Evolutionary conservation across 2,329 filamentous ascomycete species (phyloP).

Genomic region (Aspergillus fijiensis): DNA sequence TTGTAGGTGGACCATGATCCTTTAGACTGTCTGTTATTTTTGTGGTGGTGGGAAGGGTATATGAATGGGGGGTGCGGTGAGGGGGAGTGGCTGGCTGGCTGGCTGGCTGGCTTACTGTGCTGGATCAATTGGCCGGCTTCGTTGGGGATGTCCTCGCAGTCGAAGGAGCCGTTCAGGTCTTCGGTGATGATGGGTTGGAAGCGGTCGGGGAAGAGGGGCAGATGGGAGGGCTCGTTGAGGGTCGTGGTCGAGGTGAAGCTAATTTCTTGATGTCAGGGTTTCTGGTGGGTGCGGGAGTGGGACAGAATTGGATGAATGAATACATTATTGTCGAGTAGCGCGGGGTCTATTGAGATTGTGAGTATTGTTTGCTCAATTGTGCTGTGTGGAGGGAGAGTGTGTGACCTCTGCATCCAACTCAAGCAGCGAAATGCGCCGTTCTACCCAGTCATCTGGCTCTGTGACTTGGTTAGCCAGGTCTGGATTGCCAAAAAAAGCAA

Average conservation of each 20-base stretch:
- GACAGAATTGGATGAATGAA: neutral
- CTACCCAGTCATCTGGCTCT: neutral
- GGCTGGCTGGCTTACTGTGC: neutral
- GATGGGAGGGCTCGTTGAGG: neutral
- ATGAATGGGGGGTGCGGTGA: too few species aligned
- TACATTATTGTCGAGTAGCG: neutral
- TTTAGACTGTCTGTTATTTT: neutral
- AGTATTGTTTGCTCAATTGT: neutral
- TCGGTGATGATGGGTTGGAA: constrained; percentile 14
- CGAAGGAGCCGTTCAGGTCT: constrained; percentile 24
- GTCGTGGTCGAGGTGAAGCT: neutral
- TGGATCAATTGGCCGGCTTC: neutral
- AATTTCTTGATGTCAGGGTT: too few species aligned
- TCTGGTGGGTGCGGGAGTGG: neutral
- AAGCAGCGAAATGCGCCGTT: neutral
- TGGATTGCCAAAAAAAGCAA: too few species aligned
- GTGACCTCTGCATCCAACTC: too few species aligned
- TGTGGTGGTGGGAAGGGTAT: too few species aligned
- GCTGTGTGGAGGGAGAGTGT: too few species aligned
- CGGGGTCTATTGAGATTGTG: neutral
- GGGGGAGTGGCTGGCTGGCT: neutral
- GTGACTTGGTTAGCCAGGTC: neutral
- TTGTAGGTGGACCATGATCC: constrained; percentile 28
- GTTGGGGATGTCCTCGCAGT: constrained; percentile 16
- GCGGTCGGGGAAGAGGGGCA: neutral